phyloP scores from a whole-genome alignment of 2,329 filamentous ascomycete genomes.

The Lasiodiplodia hormozganensis region DNA sequence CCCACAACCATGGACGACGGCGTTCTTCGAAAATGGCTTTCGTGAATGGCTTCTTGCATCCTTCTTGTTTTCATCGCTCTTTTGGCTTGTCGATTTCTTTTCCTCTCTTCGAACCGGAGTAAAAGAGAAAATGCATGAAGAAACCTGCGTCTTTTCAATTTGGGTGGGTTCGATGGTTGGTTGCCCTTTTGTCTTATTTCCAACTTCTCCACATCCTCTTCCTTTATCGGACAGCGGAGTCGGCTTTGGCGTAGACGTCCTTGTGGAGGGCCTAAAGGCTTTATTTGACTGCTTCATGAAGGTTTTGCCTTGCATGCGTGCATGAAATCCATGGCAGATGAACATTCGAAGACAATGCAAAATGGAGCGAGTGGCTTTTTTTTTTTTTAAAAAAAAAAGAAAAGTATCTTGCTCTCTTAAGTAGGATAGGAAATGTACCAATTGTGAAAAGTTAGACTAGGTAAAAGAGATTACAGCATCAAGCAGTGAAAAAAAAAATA shows the following conservation, averaged over 20 bases:
- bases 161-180: constrained; percentile 6
- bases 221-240: neutral
- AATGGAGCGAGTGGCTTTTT: neutral
- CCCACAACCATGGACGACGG: neutral
- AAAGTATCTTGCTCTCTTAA: neutral
- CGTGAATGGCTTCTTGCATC: neutral
- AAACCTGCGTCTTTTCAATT: neutral
- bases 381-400: neutral
- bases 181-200: neutral
- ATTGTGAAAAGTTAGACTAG: neutral
- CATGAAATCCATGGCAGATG: neutral
- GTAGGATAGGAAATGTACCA: constrained; percentile 6
- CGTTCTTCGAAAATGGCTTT: constrained; percentile 11
- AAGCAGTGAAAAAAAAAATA: neutral
- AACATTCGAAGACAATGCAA: neutral
- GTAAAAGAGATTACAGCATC: neutral
- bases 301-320: neutral
- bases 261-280: neutral
- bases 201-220: neutral
- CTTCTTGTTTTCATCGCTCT: neutral
- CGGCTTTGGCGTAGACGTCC: constrained; percentile 3
- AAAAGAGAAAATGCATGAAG: neutral
- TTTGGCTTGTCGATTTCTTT: neutral
- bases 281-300: neutral
- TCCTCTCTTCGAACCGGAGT: neutral